Percentiles rank a stretch among this genome's conserved stretches.
Conservation (phyloP, 1,284 basidiomycete genomes). For the Sanghuangporus sanghuang region DNA sequence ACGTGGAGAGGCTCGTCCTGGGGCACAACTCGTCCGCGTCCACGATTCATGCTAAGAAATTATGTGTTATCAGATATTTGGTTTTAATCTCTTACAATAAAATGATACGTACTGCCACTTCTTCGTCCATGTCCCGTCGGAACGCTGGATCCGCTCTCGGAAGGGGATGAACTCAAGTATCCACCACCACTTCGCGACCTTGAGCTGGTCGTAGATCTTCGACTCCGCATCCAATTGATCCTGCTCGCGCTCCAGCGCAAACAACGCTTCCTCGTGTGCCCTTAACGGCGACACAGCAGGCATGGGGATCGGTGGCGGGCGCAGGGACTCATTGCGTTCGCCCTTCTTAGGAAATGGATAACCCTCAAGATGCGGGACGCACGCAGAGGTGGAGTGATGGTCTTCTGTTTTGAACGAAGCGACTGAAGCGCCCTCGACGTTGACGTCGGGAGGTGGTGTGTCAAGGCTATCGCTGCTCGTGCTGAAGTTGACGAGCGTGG, state of each 20-base stretch:
- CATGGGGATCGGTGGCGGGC: background rate
- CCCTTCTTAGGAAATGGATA: background rate
- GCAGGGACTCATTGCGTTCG: background rate
- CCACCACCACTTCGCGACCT: constrained; percentile 22
- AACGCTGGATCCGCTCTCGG: constrained; percentile 7
- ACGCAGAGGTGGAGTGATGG: background rate
- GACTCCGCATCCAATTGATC: constrained; percentile 21
- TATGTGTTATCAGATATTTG: too few relatives aligned
- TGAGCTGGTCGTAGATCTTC: constrained; percentile 24
- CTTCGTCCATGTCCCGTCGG: constrained; percentile 17
- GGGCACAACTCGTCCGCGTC: background rate
- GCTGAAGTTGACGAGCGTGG: constrained; percentile 5
- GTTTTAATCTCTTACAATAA: background rate
- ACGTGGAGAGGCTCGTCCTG: constrained; percentile 13
- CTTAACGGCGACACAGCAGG: background rate
- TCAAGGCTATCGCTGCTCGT: background rate
- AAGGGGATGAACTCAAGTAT: constrained; percentile 21
- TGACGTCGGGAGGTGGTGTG: background rate
- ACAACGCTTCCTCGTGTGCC: background rate
- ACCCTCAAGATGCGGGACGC: background rate
- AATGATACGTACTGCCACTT: constrained; percentile 11
- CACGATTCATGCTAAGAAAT: constrained; percentile 12
- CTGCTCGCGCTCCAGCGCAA: constrained; percentile 7
- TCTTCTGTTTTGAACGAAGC: background rate
- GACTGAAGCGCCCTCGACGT: constrained; percentile 4